Conservation (phyloP, 306 rosid genomes). For the peach (Prunus persica) region Prunus_persica_NCBIv2 NC_034010.1:15900501-15901000, state of each 20-base stretch:
- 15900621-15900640: slow-evolving; percentile 25
- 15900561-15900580: not conserved
- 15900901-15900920: not conserved
- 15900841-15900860: not conserved
- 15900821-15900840: not conserved
- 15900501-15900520: slow-evolving; percentile 41
- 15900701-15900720: slow-evolving; percentile 22
- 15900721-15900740: not conserved
- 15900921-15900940: not conserved
- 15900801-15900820: slow-evolving; percentile 9
- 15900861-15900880: not conserved
- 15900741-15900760: not conserved
- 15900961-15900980: not conserved
- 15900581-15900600: not conserved
- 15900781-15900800: not conserved
- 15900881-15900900: no score
- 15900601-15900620: slow-evolving; percentile 32
- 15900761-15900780: not conserved
- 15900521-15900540: not conserved
- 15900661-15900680: slow-evolving; percentile 48
- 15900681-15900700: slow-evolving; percentile 53
- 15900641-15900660: slow-evolving; percentile 21
- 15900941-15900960: not conserved
- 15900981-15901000: not conserved
- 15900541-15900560: not conserved